Evolutionary conservation across 805 yeast species (phyloP).

Genomic region (Yarrowia osloensis): DNA sequence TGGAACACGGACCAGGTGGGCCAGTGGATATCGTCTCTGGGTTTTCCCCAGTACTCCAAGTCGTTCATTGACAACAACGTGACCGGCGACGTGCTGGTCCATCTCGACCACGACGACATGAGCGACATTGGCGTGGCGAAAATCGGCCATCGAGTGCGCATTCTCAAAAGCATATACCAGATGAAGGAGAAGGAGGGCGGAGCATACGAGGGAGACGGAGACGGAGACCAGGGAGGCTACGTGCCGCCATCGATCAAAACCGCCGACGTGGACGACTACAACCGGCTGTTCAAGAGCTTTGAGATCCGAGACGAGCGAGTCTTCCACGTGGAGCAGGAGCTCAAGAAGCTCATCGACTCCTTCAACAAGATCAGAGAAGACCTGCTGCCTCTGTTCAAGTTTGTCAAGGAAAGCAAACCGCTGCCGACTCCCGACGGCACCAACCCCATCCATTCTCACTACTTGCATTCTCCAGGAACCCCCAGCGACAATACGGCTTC

Average conservation of each 20-base stretch:
- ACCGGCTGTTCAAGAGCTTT: slow-evolving; percentile 32
- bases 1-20: slow-evolving; percentile 22
- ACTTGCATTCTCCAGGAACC: slow-evolving; percentile 21
- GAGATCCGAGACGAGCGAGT: slow-evolving; percentile 42
- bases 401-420: slow-evolving; percentile 63
- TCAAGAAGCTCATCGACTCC: slow-evolving; percentile 53
- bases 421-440: slow-evolving; percentile 58
- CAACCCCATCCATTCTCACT: slow-evolving; percentile 31
- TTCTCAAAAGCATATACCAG: slow-evolving; percentile 62
- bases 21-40: slow-evolving; percentile 10
- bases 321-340: slow-evolving; percentile 41
- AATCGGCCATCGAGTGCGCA: slow-evolving; percentile 56
- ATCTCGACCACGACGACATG: slow-evolving; percentile 68
- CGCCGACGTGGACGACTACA: slow-evolving; percentile 4
- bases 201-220: neutral
- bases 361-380: slow-evolving; percentile 62
- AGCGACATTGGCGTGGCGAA: slow-evolving; percentile 66
- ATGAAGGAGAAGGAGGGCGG: slow-evolving; percentile 45
- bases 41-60: slow-evolving; percentile 24
- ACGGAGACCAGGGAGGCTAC: slow-evolving; percentile 16
- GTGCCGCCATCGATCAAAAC: slow-evolving; percentile 8
- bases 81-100: slow-evolving; percentile 71
- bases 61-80: slow-evolving; percentile 59
- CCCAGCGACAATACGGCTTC: neutral
- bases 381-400: slow-evolving; percentile 61